phyloP scores from a whole-genome alignment of 1,284 basidiomycete species.

The Cutaneotrichosporon cyanovorans region DNA sequence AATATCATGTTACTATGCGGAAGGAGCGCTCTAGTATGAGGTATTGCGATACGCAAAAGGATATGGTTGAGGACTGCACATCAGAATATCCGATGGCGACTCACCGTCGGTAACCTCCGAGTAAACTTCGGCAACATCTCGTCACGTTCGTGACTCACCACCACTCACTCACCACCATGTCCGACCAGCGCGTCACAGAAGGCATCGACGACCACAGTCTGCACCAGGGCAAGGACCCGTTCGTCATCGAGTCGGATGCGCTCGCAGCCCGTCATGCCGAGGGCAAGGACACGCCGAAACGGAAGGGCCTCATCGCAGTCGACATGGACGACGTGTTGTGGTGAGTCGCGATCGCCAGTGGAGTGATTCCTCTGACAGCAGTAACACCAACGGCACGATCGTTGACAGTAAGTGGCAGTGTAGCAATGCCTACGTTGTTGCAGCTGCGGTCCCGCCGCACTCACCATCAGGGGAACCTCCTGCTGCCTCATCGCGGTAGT shows the following conservation, averaged over 20 bases:
- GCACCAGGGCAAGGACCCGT: conserved; percentile 7
- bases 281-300: background rate
- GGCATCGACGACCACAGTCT: conserved; percentile 1
- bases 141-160: too few species aligned
- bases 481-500: background rate
- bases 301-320: conserved; percentile 27
- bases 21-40: too few species aligned
- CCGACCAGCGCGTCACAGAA: too few species aligned
- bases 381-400: conserved; percentile 58
- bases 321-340: conserved; percentile 32
- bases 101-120: too few species aligned
- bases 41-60: too few species aligned
- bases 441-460: background rate
- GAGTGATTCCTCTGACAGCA: conserved; percentile 14
- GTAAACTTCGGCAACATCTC: too few species aligned
- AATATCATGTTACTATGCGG: too few species aligned
- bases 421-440: too few species aligned
- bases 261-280: conserved; percentile 1
- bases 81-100: too few species aligned
- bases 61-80: too few species aligned
- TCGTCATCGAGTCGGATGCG: conserved; percentile 11
- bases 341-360: conserved; percentile 6
- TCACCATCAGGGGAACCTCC: background rate
- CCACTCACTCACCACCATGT: too few species aligned
- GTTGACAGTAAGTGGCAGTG: conserved; percentile 55